These are phyloP conservation scores for Heliamphora exappendiculata DNA, from an alignment of 148 eudicot species.

Conservation along the genomic window DNA sequence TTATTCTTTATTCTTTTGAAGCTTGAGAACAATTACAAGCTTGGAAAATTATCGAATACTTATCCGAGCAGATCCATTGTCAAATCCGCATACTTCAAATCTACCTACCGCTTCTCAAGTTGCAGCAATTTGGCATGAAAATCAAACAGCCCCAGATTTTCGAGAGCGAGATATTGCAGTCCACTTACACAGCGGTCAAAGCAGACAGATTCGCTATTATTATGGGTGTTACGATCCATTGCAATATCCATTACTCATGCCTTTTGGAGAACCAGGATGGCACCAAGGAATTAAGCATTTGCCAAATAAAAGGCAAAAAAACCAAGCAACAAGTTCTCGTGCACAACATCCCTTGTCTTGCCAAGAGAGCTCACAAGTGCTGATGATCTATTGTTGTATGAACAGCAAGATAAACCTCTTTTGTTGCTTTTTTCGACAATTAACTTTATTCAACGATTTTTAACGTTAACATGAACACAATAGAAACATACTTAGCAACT, in stretches of 20 bases:
- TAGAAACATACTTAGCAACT: too few species aligned
- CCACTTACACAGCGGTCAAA: not conserved
- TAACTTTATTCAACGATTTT: too few species aligned
- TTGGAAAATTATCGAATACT: not conserved
- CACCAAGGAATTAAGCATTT: not conserved
- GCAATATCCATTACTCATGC: not conserved
- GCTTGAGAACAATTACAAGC: not conserved
- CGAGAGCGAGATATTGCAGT: not conserved
- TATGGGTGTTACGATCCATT: not conserved
- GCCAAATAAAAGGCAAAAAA: not conserved
- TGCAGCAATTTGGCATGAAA: not conserved
- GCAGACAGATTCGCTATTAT: not conserved
- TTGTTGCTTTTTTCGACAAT: too few species aligned
- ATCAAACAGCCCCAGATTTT: too few species aligned
- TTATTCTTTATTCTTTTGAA: not conserved
- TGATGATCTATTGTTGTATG: not conserved
- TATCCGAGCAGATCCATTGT: not conserved
- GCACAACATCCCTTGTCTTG: too few species aligned
- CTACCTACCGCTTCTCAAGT: not conserved
- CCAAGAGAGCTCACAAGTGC: not conserved
- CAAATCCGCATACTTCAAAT: not conserved
- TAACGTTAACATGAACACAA: too few species aligned
- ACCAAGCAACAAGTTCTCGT: accelerated
- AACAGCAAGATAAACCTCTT: not conserved
- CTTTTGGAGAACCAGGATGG: not conserved